Evolutionary conservation across 352 stramenopile species (phyloP).

Genomic region (Phytophthora cryptogea): DNA sequence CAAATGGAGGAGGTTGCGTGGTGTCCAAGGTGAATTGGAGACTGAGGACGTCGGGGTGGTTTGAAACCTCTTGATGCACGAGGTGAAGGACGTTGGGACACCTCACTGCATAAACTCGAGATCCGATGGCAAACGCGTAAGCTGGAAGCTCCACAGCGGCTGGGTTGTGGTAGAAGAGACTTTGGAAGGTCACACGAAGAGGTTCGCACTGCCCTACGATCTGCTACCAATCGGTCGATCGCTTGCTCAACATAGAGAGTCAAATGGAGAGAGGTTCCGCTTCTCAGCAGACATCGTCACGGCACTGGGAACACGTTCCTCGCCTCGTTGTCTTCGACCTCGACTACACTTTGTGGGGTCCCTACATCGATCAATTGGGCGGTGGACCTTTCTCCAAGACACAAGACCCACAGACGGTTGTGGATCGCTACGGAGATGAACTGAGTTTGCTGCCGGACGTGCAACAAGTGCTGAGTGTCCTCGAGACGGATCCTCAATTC

Average conservation of each 20-base stretch:
- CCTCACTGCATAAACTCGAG: neutral
- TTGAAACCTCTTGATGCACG: too few species aligned
- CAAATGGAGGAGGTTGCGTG: too few species aligned
- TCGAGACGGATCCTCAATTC: slow-evolving; percentile 75
- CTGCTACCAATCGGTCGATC: too few species aligned
- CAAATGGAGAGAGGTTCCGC: too few species aligned
- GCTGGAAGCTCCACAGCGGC: neutral
- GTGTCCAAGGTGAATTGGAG: too few species aligned
- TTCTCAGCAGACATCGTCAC: too few species aligned
- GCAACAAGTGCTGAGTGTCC: slow-evolving; percentile 64
- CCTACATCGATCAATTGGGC: slow-evolving; percentile 85
- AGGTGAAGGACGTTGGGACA: neutral
- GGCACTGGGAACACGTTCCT: slow-evolving; percentile 30
- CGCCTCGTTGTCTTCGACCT: slow-evolving; percentile 68
- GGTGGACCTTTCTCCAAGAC: slow-evolving; percentile 64
- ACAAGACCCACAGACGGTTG: slow-evolving; percentile 34
- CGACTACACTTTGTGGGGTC: slow-evolving; percentile 74
- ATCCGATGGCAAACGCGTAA: neutral
- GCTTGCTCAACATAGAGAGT: too few species aligned
- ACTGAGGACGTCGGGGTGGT: too few species aligned
- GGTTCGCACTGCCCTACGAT: too few species aligned
- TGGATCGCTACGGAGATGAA: slow-evolving; percentile 67
- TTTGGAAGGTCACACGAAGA: neutral
- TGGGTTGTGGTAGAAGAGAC: neutral
- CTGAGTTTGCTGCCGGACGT: slow-evolving; percentile 81